Evolutionary conservation across 345 rosid species (phyloP).

Genomic region (Angophora floribunda): DNA sequence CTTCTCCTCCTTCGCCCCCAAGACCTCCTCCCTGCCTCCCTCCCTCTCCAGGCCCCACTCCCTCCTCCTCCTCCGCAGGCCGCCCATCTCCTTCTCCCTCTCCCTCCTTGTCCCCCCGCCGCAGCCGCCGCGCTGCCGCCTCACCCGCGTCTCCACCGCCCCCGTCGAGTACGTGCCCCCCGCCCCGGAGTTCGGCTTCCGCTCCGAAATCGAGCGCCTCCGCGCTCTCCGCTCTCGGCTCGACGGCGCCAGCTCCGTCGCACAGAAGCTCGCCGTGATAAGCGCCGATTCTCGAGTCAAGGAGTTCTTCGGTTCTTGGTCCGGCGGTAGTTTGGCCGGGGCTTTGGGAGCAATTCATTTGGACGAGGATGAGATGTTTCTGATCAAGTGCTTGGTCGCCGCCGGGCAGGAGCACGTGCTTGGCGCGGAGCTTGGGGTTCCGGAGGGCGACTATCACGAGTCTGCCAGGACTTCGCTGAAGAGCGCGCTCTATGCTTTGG

Average conservation of each 20-base stretch:
- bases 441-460: slow-evolving; percentile 22
- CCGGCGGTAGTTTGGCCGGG: slow-evolving; percentile 13
- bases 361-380: slow-evolving; percentile 33
- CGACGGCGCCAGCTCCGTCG: slow-evolving; percentile 14
- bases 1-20: background rate
- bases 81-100: slow-evolving; percentile 5
- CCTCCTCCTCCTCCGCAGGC: background rate
- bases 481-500: slow-evolving; percentile 57
- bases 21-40: background rate
- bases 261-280: slow-evolving; percentile 27
- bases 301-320: slow-evolving; percentile 23
- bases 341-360: slow-evolving; percentile 27
- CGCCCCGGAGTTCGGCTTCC: slow-evolving; percentile 60
- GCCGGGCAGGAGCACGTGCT: slow-evolving; percentile 84
- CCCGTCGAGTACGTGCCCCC: slow-evolving; percentile 61
- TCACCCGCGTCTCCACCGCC: slow-evolving; percentile 51
- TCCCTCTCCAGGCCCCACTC: background rate
- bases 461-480: slow-evolving; percentile 41
- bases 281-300: slow-evolving; percentile 45
- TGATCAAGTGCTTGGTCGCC: slow-evolving; percentile 69
- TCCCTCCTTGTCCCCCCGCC: slow-evolving; percentile 10
- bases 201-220: slow-evolving; percentile 59
- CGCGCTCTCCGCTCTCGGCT: slow-evolving; percentile 41
- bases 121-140: background rate
- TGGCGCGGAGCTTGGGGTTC: slow-evolving; percentile 14